phyloP scores from a whole-genome alignment of 208 protist genomes.

The Angomonas desouzai region DNA sequence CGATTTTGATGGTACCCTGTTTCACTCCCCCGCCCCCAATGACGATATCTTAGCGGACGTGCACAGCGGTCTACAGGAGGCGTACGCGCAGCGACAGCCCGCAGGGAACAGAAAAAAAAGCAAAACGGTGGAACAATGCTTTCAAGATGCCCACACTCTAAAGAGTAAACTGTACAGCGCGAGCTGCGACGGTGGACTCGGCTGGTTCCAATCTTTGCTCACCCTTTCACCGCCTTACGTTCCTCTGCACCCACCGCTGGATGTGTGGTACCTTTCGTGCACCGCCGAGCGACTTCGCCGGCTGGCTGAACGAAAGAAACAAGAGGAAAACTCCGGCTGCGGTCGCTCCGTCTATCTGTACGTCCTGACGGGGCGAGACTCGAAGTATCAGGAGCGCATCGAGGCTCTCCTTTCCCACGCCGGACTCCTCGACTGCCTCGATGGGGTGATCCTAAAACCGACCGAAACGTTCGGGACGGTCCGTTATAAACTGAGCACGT shows the following conservation, averaged over 20 bases:
- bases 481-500: slow-evolving; percentile 61
- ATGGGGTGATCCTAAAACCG: slow-evolving; percentile 65
- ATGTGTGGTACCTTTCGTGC: slow-evolving; percentile 33
- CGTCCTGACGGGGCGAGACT: slow-evolving; percentile 68
- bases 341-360: slow-evolving; percentile 26
- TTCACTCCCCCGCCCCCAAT: slow-evolving; percentile 57
- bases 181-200: slow-evolving; percentile 42
- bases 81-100: neutral
- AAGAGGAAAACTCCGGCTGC: neutral
- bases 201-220: slow-evolving; percentile 75
- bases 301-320: slow-evolving; percentile 9
- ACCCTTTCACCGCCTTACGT: slow-evolving; percentile 68
- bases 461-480: slow-evolving; percentile 61
- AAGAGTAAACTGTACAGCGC: slow-evolving; percentile 31
- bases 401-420: slow-evolving; percentile 47
- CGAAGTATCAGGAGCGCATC: slow-evolving; percentile 57
- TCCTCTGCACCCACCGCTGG: slow-evolving; percentile 29
- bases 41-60: neutral
- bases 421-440: slow-evolving; percentile 35
- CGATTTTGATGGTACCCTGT: slow-evolving; percentile 85
- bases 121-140: neutral
- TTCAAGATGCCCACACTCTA: slow-evolving; percentile 18
- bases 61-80: neutral
- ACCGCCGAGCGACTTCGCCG: slow-evolving; percentile 18
- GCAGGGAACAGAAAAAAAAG: neutral